A percentile compares a stretch with the other conserved stretches of the same genome.
Conservation (phyloP, 371 early-diverging fungal species). For the Mucor irregularis region DNA sequence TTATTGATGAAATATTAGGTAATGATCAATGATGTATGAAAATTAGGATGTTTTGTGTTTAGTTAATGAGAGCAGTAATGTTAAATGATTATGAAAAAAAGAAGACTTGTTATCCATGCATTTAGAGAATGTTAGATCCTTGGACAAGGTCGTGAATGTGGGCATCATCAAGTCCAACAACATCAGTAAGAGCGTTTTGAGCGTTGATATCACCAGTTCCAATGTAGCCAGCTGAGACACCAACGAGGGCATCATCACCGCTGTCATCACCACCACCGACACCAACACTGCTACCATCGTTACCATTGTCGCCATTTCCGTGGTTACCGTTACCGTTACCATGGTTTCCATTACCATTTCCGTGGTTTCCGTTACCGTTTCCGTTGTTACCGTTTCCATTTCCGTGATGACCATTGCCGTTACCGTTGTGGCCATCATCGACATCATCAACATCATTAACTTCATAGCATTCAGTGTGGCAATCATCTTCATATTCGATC, state of each 20-base stretch:
- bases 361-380: background rate
- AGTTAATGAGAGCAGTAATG: too few species aligned
- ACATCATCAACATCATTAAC: background rate
- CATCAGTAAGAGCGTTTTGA: background rate
- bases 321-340: background rate
- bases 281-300: background rate
- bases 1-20: too few species aligned
- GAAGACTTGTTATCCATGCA: too few species aligned
- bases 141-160: background rate
- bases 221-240: background rate
- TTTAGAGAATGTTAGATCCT: too few species aligned
- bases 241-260: background rate
- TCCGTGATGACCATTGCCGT: background rate
- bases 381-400: background rate
- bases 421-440: background rate
- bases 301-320: background rate
- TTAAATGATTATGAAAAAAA: too few species aligned
- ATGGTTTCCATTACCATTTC: background rate
- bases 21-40: too few species aligned
- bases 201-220: constrained; percentile 4
- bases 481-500: background rate
- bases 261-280: background rate
- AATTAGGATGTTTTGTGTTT: too few species aligned
- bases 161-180: background rate
- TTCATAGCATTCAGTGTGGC: background rate